phyloP scores from a whole-genome alignment of 768 basidiomycete genomes.

The Mycena polygramma region DNA sequence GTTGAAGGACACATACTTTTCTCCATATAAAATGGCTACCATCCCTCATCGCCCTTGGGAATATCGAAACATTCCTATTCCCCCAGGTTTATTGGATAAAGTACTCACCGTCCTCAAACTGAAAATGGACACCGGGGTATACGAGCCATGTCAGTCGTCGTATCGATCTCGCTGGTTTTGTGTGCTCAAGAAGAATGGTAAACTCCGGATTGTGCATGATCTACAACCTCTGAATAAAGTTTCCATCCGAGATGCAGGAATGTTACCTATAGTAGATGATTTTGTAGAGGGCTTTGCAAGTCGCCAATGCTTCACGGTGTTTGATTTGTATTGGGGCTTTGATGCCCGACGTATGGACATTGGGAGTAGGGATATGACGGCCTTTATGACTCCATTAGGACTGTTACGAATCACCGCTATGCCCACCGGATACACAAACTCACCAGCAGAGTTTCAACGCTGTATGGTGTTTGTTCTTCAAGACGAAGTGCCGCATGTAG shows the following conservation, averaged over 20 bases:
- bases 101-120: slow-evolving; percentile 31
- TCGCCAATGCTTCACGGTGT: slow-evolving; percentile 30
- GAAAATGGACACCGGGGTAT: slow-evolving; percentile 8
- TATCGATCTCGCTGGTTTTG: slow-evolving; percentile 16
- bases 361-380: slow-evolving; percentile 38
- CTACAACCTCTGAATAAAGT: slow-evolving; percentile 15
- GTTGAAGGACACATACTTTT: slow-evolving; percentile 13
- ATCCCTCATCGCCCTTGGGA: slow-evolving; percentile 17
- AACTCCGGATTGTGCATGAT: slow-evolving; percentile 12
- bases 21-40: slow-evolving; percentile 7
- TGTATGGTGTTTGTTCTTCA: slow-evolving; percentile 45
- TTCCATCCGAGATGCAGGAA: slow-evolving; percentile 5
- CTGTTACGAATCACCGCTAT: slow-evolving; percentile 32
- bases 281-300: slow-evolving; percentile 39
- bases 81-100: slow-evolving; percentile 3
- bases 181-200: slow-evolving; percentile 14
- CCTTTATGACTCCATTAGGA: slow-evolving; percentile 22
- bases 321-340: slow-evolving; percentile 37
- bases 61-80: slow-evolving; percentile 7
- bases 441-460: slow-evolving; percentile 38
- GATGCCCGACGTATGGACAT: slow-evolving; percentile 30
- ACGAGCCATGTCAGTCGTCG: slow-evolving; percentile 1
- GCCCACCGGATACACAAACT: slow-evolving; percentile 42
- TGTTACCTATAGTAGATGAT: slow-evolving; percentile 33
- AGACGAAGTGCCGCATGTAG: slow-evolving; percentile 46